Conservation (phyloP, 371 early-diverging fungal species). For the Parasitella parasitica region DNA sequence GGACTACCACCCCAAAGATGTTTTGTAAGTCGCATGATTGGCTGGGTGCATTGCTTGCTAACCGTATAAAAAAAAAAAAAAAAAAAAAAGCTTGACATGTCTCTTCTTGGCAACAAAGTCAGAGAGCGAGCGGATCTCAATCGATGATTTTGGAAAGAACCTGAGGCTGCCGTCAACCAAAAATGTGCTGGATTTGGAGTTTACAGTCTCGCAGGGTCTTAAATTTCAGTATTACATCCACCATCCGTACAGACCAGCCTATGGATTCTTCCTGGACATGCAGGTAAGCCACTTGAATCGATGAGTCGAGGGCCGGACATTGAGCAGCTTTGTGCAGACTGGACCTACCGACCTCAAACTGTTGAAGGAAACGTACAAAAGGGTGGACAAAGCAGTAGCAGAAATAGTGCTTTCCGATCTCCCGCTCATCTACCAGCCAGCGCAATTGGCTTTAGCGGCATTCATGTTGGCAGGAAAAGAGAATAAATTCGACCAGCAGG, state of each 20-base stretch:
- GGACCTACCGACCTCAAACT: conserved; percentile 36
- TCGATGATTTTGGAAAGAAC: conserved; percentile 69
- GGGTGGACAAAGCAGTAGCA: conserved; percentile 46
- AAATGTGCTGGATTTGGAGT: conserved; percentile 66
- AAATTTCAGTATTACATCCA: conserved; percentile 84
- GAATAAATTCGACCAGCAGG: conserved; percentile 44
- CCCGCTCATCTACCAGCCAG: conserved; percentile 76
- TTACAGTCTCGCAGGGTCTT: conserved; percentile 76
- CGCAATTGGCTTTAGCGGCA: conserved; percentile 85
- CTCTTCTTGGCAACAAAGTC: conserved; percentile 86
- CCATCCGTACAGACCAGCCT: conserved; percentile 81
- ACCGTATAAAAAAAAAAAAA: no score
- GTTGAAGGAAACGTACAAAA: conserved; percentile 61
- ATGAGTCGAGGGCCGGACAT: not conserved
- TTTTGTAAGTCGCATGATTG: conserved; percentile 53
- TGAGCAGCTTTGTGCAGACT: not conserved
- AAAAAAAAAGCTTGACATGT: conserved; percentile 67
- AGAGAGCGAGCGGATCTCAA: conserved; percentile 75
- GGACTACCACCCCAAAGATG: conserved; percentile 87
- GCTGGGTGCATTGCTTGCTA: not conserved
- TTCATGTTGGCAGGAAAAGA: conserved; percentile 66
- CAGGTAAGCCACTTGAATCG: conserved; percentile 29
- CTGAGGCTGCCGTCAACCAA: conserved; percentile 31
- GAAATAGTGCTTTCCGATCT: conserved; percentile 75
- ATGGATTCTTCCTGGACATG: conserved; percentile 84